Evolutionary conservation across 768 basidiomycete species (phyloP), one percentile per base, ranked within the genome.

Genomic region (Amanita thiersii): DNA sequence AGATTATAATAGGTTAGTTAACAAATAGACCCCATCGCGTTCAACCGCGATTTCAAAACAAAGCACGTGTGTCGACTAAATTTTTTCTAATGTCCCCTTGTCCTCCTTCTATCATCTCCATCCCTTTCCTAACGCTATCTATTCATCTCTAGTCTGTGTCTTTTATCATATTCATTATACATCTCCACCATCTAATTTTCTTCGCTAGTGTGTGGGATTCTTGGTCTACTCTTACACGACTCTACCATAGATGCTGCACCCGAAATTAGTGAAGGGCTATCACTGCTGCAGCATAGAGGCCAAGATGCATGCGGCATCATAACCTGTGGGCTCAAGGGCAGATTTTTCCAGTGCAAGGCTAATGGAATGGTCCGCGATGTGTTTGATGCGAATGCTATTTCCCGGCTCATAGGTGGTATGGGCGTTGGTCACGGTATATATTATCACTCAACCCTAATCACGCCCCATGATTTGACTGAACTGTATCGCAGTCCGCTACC

Each of bases 331-430:
- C 79, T 80, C 3, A 91, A 90, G 57, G 96, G 96, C 19, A 80
- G 92, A 32, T 86, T 99, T 57, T 97, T 86, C 61, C 96, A 99
- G 59, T 93, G 91, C 72, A 99, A 99, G 64, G 90, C 91, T 19
- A 99, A 98, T 56, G 96, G 96, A 32, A 98, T 99, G 96, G 94
- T 99, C 52, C 75, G 93, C 39, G 96, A 99, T 56, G 84, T 98
- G 46, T 91, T 98, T 61, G 93, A 98, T 58, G 69, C 75, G 25
- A 75, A 72, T 52, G 75, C 85, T 3, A 66, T 98, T 43, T 70
- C 77, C 30, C 79, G 77, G 46, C 63, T 99, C 47, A 71, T 86
- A 47, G 96, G 96, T 4, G 81, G 86, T 33, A 99, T 99, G 96
- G 96, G 96, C 42, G 79, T 99, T 40, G 96, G 96, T 0, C 96